Conservation (phyloP, 257 asterid genomes). For the Ligustrum vulgare region DNA sequence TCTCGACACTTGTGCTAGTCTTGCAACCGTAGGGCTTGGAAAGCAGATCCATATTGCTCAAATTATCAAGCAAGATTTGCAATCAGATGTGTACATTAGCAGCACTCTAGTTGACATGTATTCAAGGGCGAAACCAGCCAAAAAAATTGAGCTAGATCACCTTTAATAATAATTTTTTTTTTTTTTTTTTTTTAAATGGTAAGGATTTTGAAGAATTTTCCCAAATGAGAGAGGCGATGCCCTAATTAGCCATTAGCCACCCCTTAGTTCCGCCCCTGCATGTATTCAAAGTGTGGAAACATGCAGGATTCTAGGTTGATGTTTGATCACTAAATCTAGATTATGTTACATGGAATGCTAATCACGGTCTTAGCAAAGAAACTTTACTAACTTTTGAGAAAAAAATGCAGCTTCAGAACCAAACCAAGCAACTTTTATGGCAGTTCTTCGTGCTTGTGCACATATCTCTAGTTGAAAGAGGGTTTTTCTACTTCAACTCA, state of each 20-base stretch:
- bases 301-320: constrained; percentile 63
- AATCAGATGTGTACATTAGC: constrained; percentile 60
- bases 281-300: constrained; percentile 90
- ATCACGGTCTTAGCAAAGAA: constrained; percentile 70
- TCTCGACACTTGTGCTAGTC: constrained; percentile 83
- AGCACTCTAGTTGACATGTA: constrained; percentile 93
- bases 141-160: too few relatives aligned
- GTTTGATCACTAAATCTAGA: constrained; percentile 66
- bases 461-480: constrained; percentile 76
- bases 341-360: constrained; percentile 84
- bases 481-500: constrained; percentile 52
- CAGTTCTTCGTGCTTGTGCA: constrained; percentile 88
- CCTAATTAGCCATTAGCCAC: too few relatives aligned
- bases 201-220: too few relatives aligned
- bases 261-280: too few relatives aligned
- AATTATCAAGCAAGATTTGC: constrained; percentile 77
- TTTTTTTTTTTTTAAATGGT: too few relatives aligned
- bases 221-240: too few relatives aligned
- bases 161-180: too few relatives aligned
- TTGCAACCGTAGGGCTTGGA: constrained; percentile 81
- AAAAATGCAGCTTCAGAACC: constrained; percentile 65
- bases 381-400: constrained; percentile 55
- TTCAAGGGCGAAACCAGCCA: too few relatives aligned
- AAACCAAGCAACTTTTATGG: constrained; percentile 80
- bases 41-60: constrained; percentile 92